phyloP scores from a whole-genome alignment of 371 early-diverging fungal species.

The Neoconidiobolus thromboides region DNA sequence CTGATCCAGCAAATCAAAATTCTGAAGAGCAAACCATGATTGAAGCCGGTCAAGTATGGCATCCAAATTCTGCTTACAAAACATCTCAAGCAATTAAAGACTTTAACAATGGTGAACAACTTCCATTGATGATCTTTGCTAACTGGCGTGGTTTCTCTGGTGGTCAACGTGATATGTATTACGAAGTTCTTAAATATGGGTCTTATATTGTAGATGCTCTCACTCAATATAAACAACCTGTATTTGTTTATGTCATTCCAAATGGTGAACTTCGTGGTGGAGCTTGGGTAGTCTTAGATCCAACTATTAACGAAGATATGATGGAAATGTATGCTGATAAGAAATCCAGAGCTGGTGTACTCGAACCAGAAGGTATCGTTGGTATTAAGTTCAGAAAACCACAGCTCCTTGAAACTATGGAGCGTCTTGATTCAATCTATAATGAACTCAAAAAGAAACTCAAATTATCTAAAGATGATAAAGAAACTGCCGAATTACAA shows the following conservation, averaged over 20 bases:
- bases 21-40: slow-evolving; percentile 74
- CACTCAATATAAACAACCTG: slow-evolving; percentile 80
- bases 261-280: slow-evolving; percentile 97
- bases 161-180: slow-evolving; percentile 96
- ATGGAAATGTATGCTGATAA: slow-evolving; percentile 98
- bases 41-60: slow-evolving; percentile 97
- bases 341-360: slow-evolving; percentile 81
- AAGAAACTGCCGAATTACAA: slow-evolving; percentile 33
- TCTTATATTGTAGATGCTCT: slow-evolving; percentile 95
- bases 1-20: slow-evolving; percentile 82
- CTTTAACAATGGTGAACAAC: slow-evolving; percentile 95
- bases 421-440: slow-evolving; percentile 54
- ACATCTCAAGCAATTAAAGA: slow-evolving; percentile 96
- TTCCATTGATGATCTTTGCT: slow-evolving; percentile 96
- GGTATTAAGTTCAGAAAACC: slow-evolving; percentile 97
- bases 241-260: slow-evolving; percentile 92
- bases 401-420: slow-evolving; percentile 76
- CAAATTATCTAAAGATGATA: slow-evolving; percentile 18
- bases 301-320: slow-evolving; percentile 89
- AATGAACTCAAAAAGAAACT: slow-evolving; percentile 26
- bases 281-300: slow-evolving; percentile 97
- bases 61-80: slow-evolving; percentile 96
- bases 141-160: slow-evolving; percentile 99
- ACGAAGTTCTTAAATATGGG: slow-evolving; percentile 94
- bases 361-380: slow-evolving; percentile 97